phyloP scores from a whole-genome alignment of 1,284 basidiomycete species.

The Tilletia indica region DNA sequence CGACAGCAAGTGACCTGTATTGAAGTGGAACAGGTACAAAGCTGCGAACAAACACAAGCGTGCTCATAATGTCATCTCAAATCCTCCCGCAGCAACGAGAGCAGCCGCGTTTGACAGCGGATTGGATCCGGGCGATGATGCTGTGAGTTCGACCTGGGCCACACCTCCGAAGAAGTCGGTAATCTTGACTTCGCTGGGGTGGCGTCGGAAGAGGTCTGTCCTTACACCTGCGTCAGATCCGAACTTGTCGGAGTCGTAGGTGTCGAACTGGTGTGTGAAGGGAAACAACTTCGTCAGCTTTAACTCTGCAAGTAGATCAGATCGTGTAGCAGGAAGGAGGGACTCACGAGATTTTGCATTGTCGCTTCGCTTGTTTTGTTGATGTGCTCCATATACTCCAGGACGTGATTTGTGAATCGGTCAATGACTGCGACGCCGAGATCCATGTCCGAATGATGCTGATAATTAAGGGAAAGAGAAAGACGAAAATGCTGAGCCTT shows the following conservation, averaged over 20 bases:
- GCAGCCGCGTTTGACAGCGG: background rate
- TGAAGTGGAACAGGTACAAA: too few relatives aligned
- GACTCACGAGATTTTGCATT: constrained; percentile 69
- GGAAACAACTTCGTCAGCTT: constrained; percentile 1
- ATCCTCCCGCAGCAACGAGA: background rate
- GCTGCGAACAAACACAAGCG: too few relatives aligned
- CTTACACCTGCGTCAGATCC: constrained; percentile 83
- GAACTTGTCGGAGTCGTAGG: constrained; percentile 73
- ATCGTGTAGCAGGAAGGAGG: background rate
- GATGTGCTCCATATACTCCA: constrained; percentile 86
- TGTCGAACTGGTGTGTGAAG: constrained; percentile 64
- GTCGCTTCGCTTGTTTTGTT: constrained; percentile 82
- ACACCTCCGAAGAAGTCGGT: constrained; percentile 97
- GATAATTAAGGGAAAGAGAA: background rate
- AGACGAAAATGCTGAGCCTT: background rate
- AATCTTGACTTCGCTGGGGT: constrained; percentile 70
- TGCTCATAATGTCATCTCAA: background rate
- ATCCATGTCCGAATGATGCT: constrained; percentile 89
- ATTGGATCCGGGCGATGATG: background rate
- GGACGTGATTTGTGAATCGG: constrained; percentile 84
- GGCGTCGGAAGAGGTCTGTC: constrained; percentile 74
- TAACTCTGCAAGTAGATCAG: background rate
- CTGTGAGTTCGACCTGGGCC: constrained; percentile 69
- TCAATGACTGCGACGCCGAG: constrained; percentile 96
- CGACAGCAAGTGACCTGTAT: too few relatives aligned